Conservation (phyloP, 331 rosid genomes). For the Phaseolus coccineus region DNA sequence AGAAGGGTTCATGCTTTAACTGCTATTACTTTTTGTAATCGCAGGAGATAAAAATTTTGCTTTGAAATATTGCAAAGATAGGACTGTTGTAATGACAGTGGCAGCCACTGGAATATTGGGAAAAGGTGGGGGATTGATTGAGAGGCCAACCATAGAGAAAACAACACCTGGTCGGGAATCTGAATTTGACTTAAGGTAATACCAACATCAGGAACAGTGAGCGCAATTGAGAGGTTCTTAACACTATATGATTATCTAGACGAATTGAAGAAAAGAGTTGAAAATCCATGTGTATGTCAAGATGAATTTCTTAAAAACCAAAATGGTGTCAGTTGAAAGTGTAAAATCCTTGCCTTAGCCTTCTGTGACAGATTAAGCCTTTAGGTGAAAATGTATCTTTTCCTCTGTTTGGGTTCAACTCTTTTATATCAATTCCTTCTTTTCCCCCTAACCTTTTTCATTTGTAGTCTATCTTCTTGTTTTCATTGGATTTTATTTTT, state of each 20-base stretch:
- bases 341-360: not conserved
- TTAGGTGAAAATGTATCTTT: not conserved
- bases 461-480: not conserved
- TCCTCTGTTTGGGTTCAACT: not conserved
- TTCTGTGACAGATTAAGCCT: not conserved
- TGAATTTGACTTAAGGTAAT: constrained; percentile 60
- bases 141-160: constrained; percentile 62
- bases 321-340: not conserved
- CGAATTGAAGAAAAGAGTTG: constrained; percentile 13
- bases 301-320: not conserved
- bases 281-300: not conserved
- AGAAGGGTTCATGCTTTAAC: constrained; percentile 10
- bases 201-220: not conserved
- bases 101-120: constrained; percentile 49
- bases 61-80: constrained; percentile 44
- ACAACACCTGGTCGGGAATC: constrained; percentile 65
- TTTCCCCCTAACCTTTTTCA: not conserved
- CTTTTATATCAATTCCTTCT: not conserved
- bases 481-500: constrained; percentile 18
- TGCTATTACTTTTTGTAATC: constrained; percentile 33
- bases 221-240: constrained; percentile 8
- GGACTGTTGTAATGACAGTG: constrained; percentile 43
- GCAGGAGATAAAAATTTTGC: constrained; percentile 52
- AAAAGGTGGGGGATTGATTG: constrained; percentile 64
- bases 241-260: not conserved